Percentiles rank a stretch among this genome's conserved stretches.
These are phyloP conservation scores for Aplosporella prunicola DNA, from an alignment of 2,329 filamentous ascomycete species.

Conservation along the genomic window DNA sequence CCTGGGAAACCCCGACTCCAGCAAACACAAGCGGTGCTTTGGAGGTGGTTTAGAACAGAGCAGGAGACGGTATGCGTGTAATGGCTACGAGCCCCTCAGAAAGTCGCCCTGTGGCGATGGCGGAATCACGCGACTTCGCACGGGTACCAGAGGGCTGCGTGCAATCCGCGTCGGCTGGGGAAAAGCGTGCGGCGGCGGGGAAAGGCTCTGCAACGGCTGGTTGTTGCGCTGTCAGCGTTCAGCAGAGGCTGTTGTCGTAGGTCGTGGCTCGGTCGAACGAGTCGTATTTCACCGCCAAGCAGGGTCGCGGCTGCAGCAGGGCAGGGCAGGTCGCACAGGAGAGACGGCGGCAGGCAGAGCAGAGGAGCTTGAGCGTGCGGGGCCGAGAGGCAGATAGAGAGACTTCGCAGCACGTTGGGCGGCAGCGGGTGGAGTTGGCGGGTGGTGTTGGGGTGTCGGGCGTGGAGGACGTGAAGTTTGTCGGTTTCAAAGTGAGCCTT, in stretches of 20 bases:
- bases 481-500: constrained; percentile 14
- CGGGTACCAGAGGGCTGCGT: constrained; percentile 18
- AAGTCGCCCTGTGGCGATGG: constrained; percentile 24
- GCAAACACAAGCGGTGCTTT: constrained; percentile 9
- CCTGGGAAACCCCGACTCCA: constrained; percentile 9
- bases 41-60: constrained; percentile 8
- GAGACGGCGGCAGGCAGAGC: constrained; percentile 2
- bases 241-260: constrained; percentile 21
- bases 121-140: constrained; percentile 26
- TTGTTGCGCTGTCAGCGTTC: constrained; percentile 9
- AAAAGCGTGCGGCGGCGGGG: constrained; percentile 21
- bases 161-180: constrained; percentile 19
- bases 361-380: background rate
- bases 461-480: constrained; percentile 13
- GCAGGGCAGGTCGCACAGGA: constrained; percentile 7
- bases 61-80: constrained; percentile 9
- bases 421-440: too few relatives aligned
- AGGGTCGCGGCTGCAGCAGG: constrained; percentile 14
- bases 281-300: constrained; percentile 28
- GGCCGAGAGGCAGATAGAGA: background rate
- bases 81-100: constrained; percentile 34
- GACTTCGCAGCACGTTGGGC: too few relatives aligned
- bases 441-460: constrained; percentile 12
- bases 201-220: constrained; percentile 9
- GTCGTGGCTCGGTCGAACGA: constrained; percentile 11